phyloP scores from a whole-genome alignment of 1,139 yeast genomes.

The Debaryomyces coudertii region DNA sequence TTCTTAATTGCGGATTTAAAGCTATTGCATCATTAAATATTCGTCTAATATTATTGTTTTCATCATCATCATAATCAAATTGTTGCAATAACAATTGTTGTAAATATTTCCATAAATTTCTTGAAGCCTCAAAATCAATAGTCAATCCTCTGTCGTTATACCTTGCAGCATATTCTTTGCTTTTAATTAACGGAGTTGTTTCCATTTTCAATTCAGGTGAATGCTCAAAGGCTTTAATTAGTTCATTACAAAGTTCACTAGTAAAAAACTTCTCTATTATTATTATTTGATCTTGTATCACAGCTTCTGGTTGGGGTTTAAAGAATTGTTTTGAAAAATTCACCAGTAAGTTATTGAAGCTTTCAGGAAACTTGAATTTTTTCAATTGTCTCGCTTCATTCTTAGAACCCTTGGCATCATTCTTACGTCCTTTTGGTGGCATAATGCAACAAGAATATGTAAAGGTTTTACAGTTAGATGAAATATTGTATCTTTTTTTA shows the following conservation, averaged over 20 bases:
- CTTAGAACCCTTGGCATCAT: background rate
- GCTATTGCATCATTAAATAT: conserved; percentile 48
- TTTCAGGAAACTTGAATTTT: conserved; percentile 32
- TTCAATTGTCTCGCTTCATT: background rate
- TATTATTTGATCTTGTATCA: conserved; percentile 48
- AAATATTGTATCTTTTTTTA: background rate
- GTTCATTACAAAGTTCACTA: conserved; percentile 44
- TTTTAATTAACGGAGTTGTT: conserved; percentile 53
- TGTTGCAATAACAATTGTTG: conserved; percentile 32
- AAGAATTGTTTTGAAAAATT: conserved; percentile 30
- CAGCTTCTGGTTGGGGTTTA: conserved; percentile 36
- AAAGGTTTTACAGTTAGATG: background rate
- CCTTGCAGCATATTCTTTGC: conserved; percentile 60
- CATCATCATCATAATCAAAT: conserved; percentile 34
- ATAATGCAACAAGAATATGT: background rate
- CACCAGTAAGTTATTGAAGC: conserved; percentile 26
- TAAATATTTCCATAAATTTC: conserved; percentile 49
- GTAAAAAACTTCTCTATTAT: conserved; percentile 50
- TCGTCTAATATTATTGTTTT: conserved; percentile 27
- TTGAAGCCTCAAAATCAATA: conserved; percentile 43
- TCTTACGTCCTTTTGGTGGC: conserved; percentile 10
- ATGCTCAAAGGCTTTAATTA: conserved; percentile 41
- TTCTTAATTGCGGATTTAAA: conserved; percentile 58
- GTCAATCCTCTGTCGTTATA: conserved; percentile 56
- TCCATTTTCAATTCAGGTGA: conserved; percentile 34